Base-by-base conservation (phyloP, 495 filamentous ascomycete species). In the Jackrogersella minutella region DNA sequence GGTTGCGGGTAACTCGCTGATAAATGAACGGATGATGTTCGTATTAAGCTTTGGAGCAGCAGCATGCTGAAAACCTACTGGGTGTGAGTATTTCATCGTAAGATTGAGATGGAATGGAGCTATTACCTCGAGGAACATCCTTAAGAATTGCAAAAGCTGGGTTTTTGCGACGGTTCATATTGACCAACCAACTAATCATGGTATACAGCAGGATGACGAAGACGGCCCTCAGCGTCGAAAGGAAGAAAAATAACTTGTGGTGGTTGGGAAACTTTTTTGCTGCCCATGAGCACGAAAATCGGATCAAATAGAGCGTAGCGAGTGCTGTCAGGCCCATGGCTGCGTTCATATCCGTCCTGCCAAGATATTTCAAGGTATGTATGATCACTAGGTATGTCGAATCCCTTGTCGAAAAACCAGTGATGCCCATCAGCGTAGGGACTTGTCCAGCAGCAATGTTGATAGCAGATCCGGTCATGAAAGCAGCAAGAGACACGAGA, bases 401-500 rank as follows among this genome's bases (percentile, higher is more conserved):
- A 28, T 87, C 91, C 66, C 92, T 85, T 14, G 89, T 93, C 49
- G 84, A 86, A 74, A 96, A 90, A 3, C 84, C 86, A 0, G 81
- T 86, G 74, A 97, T 91, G 7, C 96, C 95, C 82, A 99, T 88
- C 81, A 99, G 73, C 7, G 84, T 84, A 1, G 91, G 87, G 26
- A 97, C 84, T 78, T 99, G 95, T n/a, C 95, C 94, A 39, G 87
- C 83, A 31, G 87, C 87, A 73, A 99, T 99, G 71, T 87, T 97
- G 76, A 99, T 79, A 22, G 95, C 96, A 0, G 95, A 97, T 5
- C 95, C 95, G 1, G 95, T 98, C 93, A 99, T 98, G 85, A 96
- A 99, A 2, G 95, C 93, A 7, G 91, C 92, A 52, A 98, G 96
- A 1, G 95, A 90, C 1, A 92, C 87, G 28, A 99, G 85, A 0